These are phyloP conservation scores for Trichoderma afroharzianum DNA, from an alignment of 2,329 filamentous ascomycete species.

Conservation along the genomic window DNA sequence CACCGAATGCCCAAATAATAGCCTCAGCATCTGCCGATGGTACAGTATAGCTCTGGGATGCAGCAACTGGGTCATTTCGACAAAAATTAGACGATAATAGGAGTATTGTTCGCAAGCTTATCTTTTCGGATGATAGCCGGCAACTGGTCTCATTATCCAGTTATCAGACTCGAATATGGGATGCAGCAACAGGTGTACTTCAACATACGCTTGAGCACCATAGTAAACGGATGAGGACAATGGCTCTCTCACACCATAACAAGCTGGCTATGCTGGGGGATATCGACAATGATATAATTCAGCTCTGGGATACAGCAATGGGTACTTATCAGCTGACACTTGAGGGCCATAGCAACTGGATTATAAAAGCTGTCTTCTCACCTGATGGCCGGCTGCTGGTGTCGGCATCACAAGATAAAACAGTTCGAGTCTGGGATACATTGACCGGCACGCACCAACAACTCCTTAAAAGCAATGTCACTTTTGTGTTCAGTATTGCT, in stretches of 20 bases:
- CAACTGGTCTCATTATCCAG: background rate
- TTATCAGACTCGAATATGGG: background rate
- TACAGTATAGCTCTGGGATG: background rate
- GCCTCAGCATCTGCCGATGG: background rate
- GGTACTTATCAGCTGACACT: background rate
- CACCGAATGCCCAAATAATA: background rate
- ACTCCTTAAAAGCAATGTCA: background rate
- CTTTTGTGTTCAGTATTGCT: background rate
- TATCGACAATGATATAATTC: too few species aligned
- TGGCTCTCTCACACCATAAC: background rate
- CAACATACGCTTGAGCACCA: background rate
- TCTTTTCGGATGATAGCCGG: background rate
- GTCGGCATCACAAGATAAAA: background rate
- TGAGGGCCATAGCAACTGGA: background rate
- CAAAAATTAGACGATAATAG: background rate
- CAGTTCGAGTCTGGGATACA: background rate
- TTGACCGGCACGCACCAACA: background rate
- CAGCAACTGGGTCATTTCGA: background rate
- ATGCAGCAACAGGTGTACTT: background rate
- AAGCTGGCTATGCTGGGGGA: background rate
- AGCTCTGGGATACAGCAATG: background rate
- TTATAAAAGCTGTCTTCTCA: background rate
- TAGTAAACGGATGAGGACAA: background rate
- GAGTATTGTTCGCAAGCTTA: too few species aligned
- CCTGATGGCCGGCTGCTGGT: background rate